phyloP scores from a whole-genome alignment of 495 filamentous ascomycete species.

The Aspergillus bridgeri region DNA sequence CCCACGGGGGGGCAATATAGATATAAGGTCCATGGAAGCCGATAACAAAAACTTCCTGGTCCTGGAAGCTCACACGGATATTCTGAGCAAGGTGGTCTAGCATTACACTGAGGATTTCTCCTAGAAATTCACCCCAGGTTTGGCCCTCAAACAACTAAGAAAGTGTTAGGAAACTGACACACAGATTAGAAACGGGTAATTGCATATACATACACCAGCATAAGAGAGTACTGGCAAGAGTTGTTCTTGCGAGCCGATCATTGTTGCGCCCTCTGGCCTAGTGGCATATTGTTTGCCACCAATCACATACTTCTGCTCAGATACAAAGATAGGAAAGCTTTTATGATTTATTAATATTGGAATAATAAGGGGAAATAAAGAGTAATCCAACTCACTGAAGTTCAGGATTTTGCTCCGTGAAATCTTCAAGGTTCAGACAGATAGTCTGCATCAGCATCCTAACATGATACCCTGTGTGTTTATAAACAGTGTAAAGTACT shows the following conservation, averaged over 20 bases:
- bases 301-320: slow-evolving; percentile 8
- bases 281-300: background rate
- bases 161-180: background rate
- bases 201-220: slow-evolving; percentile 8
- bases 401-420: background rate
- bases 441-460: slow-evolving; percentile 3
- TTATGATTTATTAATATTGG: background rate
- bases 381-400: slow-evolving; percentile 2
- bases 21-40: slow-evolving; percentile 7
- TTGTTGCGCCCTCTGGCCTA: slow-evolving; percentile 2
- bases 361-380: background rate
- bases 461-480: slow-evolving; percentile 2
- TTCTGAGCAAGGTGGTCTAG: slow-evolving; percentile 7
- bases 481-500: background rate
- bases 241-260: background rate
- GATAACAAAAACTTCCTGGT: slow-evolving; percentile 9
- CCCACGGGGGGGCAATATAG: slow-evolving; percentile 7
- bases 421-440: background rate
- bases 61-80: background rate
- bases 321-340: background rate
- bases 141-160: slow-evolving; percentile 8
- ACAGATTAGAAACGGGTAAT: background rate
- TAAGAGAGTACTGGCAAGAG: slow-evolving; percentile 3
- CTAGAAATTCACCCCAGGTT: slow-evolving; percentile 5
- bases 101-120: slow-evolving; percentile 9